Evolutionary conservation across 2,329 filamentous ascomycete genomes (phyloP).

Genomic region (Diaporthe amygdali): DNA sequence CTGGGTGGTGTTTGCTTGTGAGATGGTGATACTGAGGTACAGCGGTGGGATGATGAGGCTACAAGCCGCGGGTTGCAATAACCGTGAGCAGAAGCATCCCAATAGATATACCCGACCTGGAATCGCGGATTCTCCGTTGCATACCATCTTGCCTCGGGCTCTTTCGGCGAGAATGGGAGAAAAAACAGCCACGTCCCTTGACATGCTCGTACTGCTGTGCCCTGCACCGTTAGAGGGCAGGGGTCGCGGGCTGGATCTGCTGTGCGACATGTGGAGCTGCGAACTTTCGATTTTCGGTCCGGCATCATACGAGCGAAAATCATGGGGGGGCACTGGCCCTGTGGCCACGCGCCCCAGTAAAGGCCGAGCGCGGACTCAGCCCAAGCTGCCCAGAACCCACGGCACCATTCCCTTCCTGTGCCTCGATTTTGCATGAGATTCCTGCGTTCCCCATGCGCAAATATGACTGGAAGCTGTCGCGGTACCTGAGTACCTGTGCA

Average conservation of each 20-base stretch:
- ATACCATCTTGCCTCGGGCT: constrained; percentile 15
- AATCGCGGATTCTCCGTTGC: neutral
- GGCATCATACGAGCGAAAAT: constrained; percentile 24
- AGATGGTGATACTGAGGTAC: neutral
- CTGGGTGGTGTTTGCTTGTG: neutral
- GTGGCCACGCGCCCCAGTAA: neutral
- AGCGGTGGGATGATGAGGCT: constrained; percentile 24
- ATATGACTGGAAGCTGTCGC: neutral
- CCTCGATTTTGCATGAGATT: neutral
- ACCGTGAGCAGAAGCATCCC: constrained; percentile 20
- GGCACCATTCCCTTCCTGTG: neutral
- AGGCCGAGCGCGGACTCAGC: constrained; percentile 18
- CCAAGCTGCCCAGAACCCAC: neutral
- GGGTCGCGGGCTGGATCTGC: constrained; percentile 14
- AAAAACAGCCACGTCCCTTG: neutral
- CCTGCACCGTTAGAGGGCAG: neutral
- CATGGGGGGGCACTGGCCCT: constrained; percentile 4
- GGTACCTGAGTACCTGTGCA: neutral
- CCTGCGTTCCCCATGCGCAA: neutral
- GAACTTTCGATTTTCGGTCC: constrained; percentile 26
- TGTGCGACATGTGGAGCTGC: constrained; percentile 25
- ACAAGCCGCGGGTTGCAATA: neutral
- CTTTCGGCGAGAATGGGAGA: constrained; percentile 14
- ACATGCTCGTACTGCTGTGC: neutral
- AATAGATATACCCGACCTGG: constrained; percentile 26